Conservation (phyloP, 2,329 filamentous ascomycete species). For the Teratosphaeria zuluensis region DNA sequence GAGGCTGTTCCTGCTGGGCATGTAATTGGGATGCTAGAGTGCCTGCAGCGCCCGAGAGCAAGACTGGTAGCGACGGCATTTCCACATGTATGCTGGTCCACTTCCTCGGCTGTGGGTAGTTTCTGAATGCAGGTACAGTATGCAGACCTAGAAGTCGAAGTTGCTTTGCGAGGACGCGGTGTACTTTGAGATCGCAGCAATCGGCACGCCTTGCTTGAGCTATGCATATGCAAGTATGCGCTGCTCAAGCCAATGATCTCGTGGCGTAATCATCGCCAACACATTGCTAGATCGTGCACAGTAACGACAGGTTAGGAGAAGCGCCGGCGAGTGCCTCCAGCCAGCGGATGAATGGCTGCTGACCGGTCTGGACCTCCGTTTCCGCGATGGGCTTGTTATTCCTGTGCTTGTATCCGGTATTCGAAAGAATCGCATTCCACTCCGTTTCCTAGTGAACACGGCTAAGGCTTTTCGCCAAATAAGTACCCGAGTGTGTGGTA, state of each 20-base stretch:
- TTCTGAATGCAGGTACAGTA: neutral
- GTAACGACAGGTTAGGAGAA: neutral
- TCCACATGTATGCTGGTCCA: neutral
- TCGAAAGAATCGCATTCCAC: neutral
- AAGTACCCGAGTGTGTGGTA: neutral
- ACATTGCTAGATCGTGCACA: neutral
- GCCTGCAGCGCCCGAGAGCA: neutral
- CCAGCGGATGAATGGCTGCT: neutral
- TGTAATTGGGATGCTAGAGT: neutral
- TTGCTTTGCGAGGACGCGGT: neutral
- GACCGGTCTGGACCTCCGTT: neutral
- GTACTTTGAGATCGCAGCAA: neutral
- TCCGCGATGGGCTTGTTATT: neutral
- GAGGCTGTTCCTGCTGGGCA: neutral
- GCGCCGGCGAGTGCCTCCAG: neutral
- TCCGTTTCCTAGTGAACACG: neutral
- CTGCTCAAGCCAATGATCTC: neutral
- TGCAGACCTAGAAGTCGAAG: neutral
- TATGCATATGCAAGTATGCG: neutral
- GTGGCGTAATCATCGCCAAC: neutral
- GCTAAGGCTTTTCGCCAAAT: neutral
- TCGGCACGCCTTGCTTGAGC: neutral
- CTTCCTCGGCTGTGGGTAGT: neutral
- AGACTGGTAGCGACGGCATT: neutral
- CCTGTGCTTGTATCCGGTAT: neutral